Conservation (phyloP, 176 grass and related monocot species). For the Oryza punctata region DNA sequence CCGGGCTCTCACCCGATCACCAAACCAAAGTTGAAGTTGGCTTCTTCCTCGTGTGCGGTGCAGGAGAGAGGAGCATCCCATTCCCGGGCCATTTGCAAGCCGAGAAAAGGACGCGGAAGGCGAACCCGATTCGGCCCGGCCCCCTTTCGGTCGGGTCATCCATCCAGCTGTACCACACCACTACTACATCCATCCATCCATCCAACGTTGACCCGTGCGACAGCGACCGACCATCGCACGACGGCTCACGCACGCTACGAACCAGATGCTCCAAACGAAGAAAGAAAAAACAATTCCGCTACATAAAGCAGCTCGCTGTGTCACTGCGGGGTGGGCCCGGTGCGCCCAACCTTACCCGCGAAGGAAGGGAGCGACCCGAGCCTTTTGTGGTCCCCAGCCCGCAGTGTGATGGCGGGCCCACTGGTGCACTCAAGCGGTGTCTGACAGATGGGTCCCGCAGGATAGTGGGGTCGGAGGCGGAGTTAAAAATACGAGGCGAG, state of each 20-base stretch:
- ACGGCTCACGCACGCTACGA: not conserved
- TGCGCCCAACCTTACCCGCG: too few relatives aligned
- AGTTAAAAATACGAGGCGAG: slow-evolving; percentile 15
- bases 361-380: not conserved
- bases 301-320: too few relatives aligned
- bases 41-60: not conserved
- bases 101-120: slow-evolving; percentile 18
- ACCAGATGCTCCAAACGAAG: slow-evolving; percentile 20
- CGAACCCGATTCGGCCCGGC: not conserved
- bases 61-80: not conserved
- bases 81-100: not conserved
- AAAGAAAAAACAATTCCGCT: too few relatives aligned
- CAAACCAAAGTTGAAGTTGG: not conserved
- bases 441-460: not conserved
- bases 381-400: not conserved
- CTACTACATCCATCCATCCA: not conserved
- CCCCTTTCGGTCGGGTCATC: not conserved
- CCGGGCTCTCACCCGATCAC: too few relatives aligned
- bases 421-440: too few relatives aligned
- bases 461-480: not conserved
- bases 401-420: too few relatives aligned
- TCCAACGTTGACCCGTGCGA: not conserved
- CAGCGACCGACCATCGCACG: not conserved
- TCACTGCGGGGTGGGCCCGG: not conserved
- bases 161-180: slow-evolving; percentile 25